Conservation (phyloP, 2,329 filamentous ascomycete species). For the Xylariales sp. region DNA sequence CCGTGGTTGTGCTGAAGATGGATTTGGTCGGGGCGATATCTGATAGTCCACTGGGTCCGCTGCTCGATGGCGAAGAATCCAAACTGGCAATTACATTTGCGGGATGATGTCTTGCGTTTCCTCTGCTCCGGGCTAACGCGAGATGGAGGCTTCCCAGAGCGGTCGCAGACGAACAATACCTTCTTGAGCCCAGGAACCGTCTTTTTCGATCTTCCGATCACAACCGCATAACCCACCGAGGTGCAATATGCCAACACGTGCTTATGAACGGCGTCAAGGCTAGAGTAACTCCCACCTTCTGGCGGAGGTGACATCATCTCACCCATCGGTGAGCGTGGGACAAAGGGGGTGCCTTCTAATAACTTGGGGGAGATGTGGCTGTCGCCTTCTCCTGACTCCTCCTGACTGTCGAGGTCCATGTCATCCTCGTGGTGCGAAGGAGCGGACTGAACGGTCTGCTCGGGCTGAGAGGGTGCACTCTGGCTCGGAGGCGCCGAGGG, state of each 20-base stretch:
- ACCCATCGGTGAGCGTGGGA: slow-evolving; percentile 52
- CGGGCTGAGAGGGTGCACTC: slow-evolving; percentile 26
- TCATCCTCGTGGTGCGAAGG: slow-evolving; percentile 41
- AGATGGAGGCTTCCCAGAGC: slow-evolving; percentile 58
- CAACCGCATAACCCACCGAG: slow-evolving; percentile 63
- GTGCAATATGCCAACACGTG: slow-evolving; percentile 62
- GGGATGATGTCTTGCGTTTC: slow-evolving; percentile 63
- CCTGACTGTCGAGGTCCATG: slow-evolving; percentile 49
- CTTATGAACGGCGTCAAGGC: slow-evolving; percentile 61
- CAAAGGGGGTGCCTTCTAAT: slow-evolving; percentile 44
- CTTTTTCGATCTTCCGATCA: slow-evolving; percentile 65
- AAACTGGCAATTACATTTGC: slow-evolving; percentile 65
- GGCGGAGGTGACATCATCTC: slow-evolving; percentile 59
- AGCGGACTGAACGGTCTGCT: slow-evolving; percentile 24
- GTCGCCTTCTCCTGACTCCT: slow-evolving; percentile 40
- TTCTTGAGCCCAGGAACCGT: slow-evolving; percentile 64
- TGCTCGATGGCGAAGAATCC: slow-evolving; percentile 68
- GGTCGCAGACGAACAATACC: slow-evolving; percentile 63
- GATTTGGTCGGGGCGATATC: slow-evolving; percentile 55
- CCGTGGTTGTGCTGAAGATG: slow-evolving; percentile 62
- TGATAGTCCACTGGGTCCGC: slow-evolving; percentile 62
- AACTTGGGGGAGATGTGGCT: slow-evolving; percentile 42
- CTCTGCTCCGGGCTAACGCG: slow-evolving; percentile 60
- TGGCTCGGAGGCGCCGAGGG: slow-evolving; percentile 22
- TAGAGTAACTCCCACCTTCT: slow-evolving; percentile 60